Evolutionary conservation across 176 grass and related monocot species (phyloP), one percentile per base, ranked within the genome.

Genomic region (Lolium multiflorum): DNA sequence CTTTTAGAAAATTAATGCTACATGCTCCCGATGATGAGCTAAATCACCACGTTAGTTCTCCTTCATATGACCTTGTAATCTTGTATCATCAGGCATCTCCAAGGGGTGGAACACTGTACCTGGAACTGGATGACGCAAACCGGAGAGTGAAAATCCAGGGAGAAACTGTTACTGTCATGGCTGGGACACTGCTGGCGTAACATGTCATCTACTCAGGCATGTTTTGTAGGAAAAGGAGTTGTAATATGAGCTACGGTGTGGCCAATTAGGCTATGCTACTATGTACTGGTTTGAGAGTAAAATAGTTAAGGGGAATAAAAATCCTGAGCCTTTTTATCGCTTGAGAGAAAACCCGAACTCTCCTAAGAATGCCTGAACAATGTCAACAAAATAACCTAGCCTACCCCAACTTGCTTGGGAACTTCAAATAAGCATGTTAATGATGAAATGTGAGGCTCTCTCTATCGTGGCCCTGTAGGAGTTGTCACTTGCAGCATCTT

Each of bases 51-150:
- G 22, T 52, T 52, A 18, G 4, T 75, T 52, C 15, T 52, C 3
- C 17, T 44, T 44, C 9, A 44, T 21, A 6, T 46, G 4, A 26
- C 46, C 47, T 31, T 75, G 47, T 17, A 35, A 35, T 4, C 21
- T 11, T 62, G 9, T 62, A 28, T 75, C 13, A 31, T 75, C 47
- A 75, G 72, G 72, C 72, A 52, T 75, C 72, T 75, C 47, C 72
- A 17, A 75, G 72, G 72, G 47, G 72, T 52, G 72, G 72, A 52
- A 75, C 47, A 50, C 47, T 75, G 31, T 31, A 75, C 72, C 24
- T 75, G 72, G 47, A 52, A 28, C 8, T 75, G 72, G 47, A 75
- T 10, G 48, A 52, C 0, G 24, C 46, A 31, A 75, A 75, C 10
- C 13, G 24, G 22, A 31, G 72, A 31, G 72, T 75, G 13, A 3